Evolutionary conservation across 495 filamentous ascomycete species (phyloP).

Genomic region (Aspergillus cristatus): DNA sequence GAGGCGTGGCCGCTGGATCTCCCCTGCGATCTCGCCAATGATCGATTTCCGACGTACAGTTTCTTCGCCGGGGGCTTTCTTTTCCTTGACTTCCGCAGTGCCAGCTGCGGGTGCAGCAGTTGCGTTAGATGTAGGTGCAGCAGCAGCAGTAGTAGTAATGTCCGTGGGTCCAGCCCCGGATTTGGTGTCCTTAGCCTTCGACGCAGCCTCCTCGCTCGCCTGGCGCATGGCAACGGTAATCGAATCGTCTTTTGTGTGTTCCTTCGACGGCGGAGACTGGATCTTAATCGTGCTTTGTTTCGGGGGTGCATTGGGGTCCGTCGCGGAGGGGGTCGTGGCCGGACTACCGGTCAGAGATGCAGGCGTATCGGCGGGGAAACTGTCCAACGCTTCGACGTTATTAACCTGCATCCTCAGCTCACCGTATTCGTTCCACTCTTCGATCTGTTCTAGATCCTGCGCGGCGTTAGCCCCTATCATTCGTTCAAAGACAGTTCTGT

Average conservation of each 20-base stretch:
- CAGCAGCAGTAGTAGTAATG: neutral
- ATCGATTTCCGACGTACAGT: conserved; percentile 21
- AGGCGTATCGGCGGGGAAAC: conserved; percentile 38
- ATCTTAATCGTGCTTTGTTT: conserved; percentile 35
- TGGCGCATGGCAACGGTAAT: conserved; percentile 50
- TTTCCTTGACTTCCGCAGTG: conserved; percentile 11
- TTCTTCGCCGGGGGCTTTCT: conserved; percentile 7
- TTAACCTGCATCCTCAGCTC: conserved; percentile 81
- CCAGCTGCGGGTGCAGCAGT: neutral
- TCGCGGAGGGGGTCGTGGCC: conserved; percentile 23
- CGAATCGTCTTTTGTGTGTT: conserved; percentile 22
- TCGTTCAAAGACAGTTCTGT: neutral
- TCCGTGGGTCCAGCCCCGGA: conserved; percentile 10
- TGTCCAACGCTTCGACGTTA: conserved; percentile 25
- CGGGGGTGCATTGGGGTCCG: conserved; percentile 22
- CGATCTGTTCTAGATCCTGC: conserved; percentile 85
- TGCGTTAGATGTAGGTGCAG: neutral
- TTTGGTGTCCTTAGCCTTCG: conserved; percentile 41
- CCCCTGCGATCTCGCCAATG: conserved; percentile 23
- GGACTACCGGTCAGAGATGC: conserved; percentile 12
- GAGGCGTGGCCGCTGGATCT: conserved; percentile 24
- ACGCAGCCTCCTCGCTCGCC: conserved; percentile 61
- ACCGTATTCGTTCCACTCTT: conserved; percentile 98
- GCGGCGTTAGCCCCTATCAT: neutral
- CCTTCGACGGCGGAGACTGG: conserved; percentile 31